These are phyloP conservation scores for Barnettozyma pratensis DNA, from an alignment of 805 yeast species.

Conservation along the genomic window DNA sequence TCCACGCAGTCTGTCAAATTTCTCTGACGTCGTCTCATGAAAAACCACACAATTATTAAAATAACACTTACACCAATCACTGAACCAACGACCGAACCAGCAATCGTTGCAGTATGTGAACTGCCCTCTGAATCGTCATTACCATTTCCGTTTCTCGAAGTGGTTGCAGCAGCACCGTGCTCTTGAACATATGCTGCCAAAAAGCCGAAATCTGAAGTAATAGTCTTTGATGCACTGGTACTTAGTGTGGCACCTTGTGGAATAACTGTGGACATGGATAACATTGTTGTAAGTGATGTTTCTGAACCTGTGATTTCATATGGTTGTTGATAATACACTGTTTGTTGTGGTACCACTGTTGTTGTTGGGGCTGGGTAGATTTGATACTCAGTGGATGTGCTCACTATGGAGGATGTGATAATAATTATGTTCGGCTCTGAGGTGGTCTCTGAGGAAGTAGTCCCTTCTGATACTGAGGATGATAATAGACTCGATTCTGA, in stretches of 20 bases:
- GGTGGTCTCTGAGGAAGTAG: slow-evolving; percentile 2
- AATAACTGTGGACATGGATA: slow-evolving; percentile 14
- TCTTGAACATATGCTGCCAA: slow-evolving; percentile 11
- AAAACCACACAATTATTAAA: slow-evolving; percentile 13
- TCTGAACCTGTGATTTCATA: slow-evolving; percentile 15
- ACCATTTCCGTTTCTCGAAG: background rate
- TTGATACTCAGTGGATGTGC: slow-evolving; percentile 1
- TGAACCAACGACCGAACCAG: slow-evolving; percentile 26
- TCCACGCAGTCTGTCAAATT: background rate
- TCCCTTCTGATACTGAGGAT: background rate
- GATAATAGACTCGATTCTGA: background rate
- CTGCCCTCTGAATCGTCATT: too few relatives aligned
- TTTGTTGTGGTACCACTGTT: slow-evolving; percentile 6
- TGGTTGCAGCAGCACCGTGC: background rate
- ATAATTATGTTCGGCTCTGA: background rate
- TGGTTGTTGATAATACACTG: slow-evolving; percentile 17
- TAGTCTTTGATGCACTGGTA: slow-evolving; percentile 1
- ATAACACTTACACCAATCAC: slow-evolving; percentile 17
- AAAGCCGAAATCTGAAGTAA: slow-evolving; percentile 20
- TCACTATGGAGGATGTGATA: slow-evolving; percentile 2
- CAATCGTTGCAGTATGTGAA: slow-evolving; percentile 15
- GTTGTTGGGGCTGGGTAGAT: background rate
- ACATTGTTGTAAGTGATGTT: slow-evolving; percentile 17
- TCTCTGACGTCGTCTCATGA: slow-evolving; percentile 7
- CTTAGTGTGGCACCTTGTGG: slow-evolving; percentile 2